Evolutionary conservation across 257 asterid genomes (phyloP), one percentile per base, ranked within the genome.

Genomic region (Solanum sparsipilum): DNA sequence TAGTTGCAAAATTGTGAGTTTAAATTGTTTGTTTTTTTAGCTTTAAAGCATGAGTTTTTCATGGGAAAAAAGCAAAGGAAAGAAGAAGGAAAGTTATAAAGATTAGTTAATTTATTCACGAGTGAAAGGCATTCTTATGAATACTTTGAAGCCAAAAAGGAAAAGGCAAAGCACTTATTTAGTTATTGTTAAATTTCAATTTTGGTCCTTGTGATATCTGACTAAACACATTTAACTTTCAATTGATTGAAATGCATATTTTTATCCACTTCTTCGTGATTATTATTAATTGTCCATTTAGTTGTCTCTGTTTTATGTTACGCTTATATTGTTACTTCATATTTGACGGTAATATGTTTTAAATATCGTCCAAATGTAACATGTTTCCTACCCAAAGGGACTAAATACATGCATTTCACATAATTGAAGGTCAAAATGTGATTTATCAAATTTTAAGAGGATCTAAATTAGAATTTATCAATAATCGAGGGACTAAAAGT

Each of bases 101-200:
- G 88, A 82, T 74, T 74, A 74, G 86, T 52, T 87, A 38, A 23
- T 48, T 86, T 90, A 87, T 21, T 86, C 87, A 90, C 84, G 93
- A 88, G 92, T 86, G 84, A 4, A 88, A 79, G 91, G 74, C 90
- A 78, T 27, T 89, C 20, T 81, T 27, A 4, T 29, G 41, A 31
- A 16, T 16, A 9, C 0, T 81, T 76, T 79, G 84, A 79, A 79
- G 16, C 25, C 84, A 25, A 41, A 44, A 79, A 25, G 38, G 84
- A 44, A 79, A 79, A 44, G 38, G 16, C 27, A 79, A 79, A 25
- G 5, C 38, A 78, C 84, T 78, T 78, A 9, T 25, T 78, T 34
- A 74, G 48, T 74, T 74, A 35, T 35, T 35, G 48, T 12, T 35
- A 11, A 72, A 10, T 10, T 35, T 74, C 1, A 35, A 35, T 5